These are phyloP conservation scores for Nothomitra cinnamomea DNA, from an alignment of 2,329 filamentous ascomycete genomes.

Conservation along the genomic window DNA sequence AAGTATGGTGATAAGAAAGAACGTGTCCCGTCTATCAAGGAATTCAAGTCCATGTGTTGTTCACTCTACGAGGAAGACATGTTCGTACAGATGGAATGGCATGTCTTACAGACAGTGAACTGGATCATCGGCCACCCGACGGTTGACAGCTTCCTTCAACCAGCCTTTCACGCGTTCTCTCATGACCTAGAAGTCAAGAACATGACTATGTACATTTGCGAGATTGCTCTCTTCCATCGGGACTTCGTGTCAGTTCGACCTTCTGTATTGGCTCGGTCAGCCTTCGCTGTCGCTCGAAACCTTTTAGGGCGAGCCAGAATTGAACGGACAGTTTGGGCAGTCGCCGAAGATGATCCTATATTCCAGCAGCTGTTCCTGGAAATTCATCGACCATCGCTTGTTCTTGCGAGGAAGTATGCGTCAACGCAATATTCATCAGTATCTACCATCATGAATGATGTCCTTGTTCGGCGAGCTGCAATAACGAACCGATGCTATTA, in stretches of 20 bases:
- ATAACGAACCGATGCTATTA: slow-evolving; percentile 18
- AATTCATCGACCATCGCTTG: slow-evolving; percentile 48
- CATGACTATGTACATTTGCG: slow-evolving; percentile 85
- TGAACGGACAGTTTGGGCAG: slow-evolving; percentile 58
- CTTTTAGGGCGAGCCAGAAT: slow-evolving; percentile 69
- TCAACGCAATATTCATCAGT: slow-evolving; percentile 48
- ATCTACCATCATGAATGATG: slow-evolving; percentile 45
- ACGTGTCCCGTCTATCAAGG: slow-evolving; percentile 88
- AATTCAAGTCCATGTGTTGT: slow-evolving; percentile 98
- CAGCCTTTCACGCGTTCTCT: slow-evolving; percentile 60
- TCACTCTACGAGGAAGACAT: slow-evolving; percentile 96
- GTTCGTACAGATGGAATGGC: slow-evolving; percentile 99
- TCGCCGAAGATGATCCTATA: slow-evolving; percentile 31
- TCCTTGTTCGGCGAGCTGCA: slow-evolving; percentile 45
- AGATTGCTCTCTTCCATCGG: slow-evolving; percentile 89
- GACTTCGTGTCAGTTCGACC: slow-evolving; percentile 90
- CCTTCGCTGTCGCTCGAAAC: slow-evolving; percentile 69
- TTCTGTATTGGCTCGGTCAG: slow-evolving; percentile 76
- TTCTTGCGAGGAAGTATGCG: slow-evolving; percentile 51
- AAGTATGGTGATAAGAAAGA: slow-evolving; percentile 99
- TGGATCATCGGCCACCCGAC: slow-evolving; percentile 95
- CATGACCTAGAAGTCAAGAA: slow-evolving; percentile 79
- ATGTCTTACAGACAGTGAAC: slow-evolving; percentile 90
- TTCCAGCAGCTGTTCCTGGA: slow-evolving; percentile 47
- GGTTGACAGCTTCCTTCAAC: slow-evolving; percentile 80